A percentile compares a stretch with the other conserved stretches of the same genome.
phyloP scores from a whole-genome alignment of 1,284 basidiomycete species.

The Ganoderma boninense region DNA sequence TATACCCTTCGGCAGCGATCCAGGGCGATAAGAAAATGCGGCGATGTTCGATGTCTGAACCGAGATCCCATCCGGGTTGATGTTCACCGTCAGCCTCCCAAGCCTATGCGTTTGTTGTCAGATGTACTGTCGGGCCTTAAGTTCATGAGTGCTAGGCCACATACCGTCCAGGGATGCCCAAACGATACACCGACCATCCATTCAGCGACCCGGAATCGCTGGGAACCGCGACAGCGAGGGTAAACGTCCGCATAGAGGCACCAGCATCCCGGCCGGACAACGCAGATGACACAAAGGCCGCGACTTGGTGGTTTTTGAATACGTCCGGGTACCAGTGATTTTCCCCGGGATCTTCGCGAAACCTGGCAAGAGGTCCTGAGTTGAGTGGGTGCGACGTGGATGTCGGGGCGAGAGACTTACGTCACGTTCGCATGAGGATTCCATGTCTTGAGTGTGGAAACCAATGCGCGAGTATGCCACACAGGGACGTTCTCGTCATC shows the following conservation, averaged over 20 bases:
- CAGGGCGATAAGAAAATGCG: slow-evolving; percentile 45
- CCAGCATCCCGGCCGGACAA: slow-evolving; percentile 6
- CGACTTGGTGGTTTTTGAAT: slow-evolving; percentile 63
- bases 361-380: slow-evolving; percentile 45
- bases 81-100: slow-evolving; percentile 41
- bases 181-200: slow-evolving; percentile 67
- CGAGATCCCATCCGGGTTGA: slow-evolving; percentile 30
- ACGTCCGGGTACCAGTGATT: slow-evolving; percentile 77
- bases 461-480: slow-evolving; percentile 78
- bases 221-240: slow-evolving; percentile 72
- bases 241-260: slow-evolving; percentile 50
- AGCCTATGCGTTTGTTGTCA: slow-evolving; percentile 37
- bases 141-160: slow-evolving; percentile 23
- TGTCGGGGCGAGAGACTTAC: slow-evolving; percentile 46
- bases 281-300: slow-evolving; percentile 55
- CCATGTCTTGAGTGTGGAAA: slow-evolving; percentile 66
- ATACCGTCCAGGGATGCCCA: slow-evolving; percentile 69
- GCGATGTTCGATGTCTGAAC: slow-evolving; percentile 53
- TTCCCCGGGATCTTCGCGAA: slow-evolving; percentile 67
- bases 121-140: not conserved
- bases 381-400: not conserved
- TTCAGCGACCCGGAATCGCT: slow-evolving; percentile 69
- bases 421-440: slow-evolving; percentile 56
- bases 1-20: slow-evolving; percentile 9
- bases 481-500: slow-evolving; percentile 82